phyloP scores from a whole-genome alignment of 176 grass and related monocot species.

The Triticum monococcum region DNA sequence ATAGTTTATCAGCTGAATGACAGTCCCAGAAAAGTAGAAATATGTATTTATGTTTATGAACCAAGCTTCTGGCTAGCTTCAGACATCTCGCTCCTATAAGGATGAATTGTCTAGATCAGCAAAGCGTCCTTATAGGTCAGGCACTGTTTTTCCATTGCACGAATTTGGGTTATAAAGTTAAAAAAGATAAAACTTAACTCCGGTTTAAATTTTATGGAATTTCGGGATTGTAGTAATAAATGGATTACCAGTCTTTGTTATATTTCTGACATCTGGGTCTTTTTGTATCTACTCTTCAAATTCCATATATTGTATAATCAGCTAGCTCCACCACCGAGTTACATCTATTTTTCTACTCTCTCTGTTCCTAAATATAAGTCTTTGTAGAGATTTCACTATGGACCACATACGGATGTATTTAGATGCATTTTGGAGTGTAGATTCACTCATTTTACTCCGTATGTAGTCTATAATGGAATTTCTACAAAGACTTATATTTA shows the following conservation, averaged over 20 bases:
- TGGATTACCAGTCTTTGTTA: no score
- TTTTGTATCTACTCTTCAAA: neutral
- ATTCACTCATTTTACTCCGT: no score
- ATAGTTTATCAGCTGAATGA: neutral
- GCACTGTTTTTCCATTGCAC: neutral
- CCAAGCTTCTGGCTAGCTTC: neutral
- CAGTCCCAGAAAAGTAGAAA: neutral
- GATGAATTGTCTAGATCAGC: neutral
- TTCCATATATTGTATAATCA: neutral
- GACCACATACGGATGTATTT: no score
- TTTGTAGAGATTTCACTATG: no score
- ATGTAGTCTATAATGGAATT: no score
- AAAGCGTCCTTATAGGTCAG: neutral
- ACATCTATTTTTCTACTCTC: no score
- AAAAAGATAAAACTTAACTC: no score
- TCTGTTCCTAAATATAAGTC: no score
- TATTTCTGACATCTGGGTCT: neutral
- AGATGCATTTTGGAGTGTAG: no score
- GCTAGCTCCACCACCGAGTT: neutral
- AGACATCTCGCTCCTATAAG: neutral
- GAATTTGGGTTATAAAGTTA: neutral
- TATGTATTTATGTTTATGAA: neutral
- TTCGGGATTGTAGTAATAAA: neutral
- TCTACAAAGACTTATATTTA: no score
- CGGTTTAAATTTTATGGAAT: no score